A percentile compares a stretch with the other conserved stretches of the same genome.
Conservation (phyloP, 2,329 filamentous ascomycete genomes). For the Thielaviopsis populi region DNA sequence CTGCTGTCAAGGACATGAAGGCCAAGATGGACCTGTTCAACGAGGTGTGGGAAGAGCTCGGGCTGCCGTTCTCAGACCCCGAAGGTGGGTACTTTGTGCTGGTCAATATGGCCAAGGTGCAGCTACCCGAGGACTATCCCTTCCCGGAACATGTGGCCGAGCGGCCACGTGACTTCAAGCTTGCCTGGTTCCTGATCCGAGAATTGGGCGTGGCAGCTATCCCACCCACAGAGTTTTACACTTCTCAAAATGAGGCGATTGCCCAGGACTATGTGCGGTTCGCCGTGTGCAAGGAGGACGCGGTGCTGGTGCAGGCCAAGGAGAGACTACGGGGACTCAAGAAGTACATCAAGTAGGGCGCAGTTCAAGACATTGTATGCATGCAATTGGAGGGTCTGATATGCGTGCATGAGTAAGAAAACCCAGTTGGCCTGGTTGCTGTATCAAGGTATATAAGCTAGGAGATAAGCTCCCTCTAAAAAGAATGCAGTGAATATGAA, state of each 20-base stretch:
- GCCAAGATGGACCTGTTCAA: slow-evolving; percentile 79
- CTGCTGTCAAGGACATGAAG: slow-evolving; percentile 75
- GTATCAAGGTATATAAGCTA: background rate
- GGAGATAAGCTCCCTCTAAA: background rate
- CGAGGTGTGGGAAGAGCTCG: slow-evolving; percentile 59
- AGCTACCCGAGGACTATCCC: slow-evolving; percentile 66
- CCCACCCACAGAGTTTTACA: slow-evolving; percentile 95
- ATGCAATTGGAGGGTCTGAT: background rate
- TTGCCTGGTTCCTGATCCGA: slow-evolving; percentile 92
- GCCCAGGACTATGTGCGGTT: slow-evolving; percentile 91
- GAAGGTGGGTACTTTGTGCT: slow-evolving; percentile 97
- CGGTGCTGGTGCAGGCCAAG: slow-evolving; percentile 67
- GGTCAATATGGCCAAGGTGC: slow-evolving; percentile 80
- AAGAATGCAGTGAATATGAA: slow-evolving; percentile 6
- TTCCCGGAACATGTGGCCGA: slow-evolving; percentile 81
- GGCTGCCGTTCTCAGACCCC: slow-evolving; percentile 71
- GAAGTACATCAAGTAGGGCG: slow-evolving; percentile 42
- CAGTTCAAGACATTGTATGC: too few relatives aligned
- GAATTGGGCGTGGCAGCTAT: slow-evolving; percentile 93
- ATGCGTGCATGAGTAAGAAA: background rate
- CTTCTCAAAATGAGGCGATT: slow-evolving; percentile 63
- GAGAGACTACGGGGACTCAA: slow-evolving; percentile 56
- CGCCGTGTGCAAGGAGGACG: slow-evolving; percentile 89
- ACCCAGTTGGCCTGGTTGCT: background rate
- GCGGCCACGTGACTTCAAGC: slow-evolving; percentile 82